Evolutionary conservation across 768 basidiomycete genomes (phyloP), one percentile per base, ranked within the genome.

Genomic region (Russula compacta): DNA sequence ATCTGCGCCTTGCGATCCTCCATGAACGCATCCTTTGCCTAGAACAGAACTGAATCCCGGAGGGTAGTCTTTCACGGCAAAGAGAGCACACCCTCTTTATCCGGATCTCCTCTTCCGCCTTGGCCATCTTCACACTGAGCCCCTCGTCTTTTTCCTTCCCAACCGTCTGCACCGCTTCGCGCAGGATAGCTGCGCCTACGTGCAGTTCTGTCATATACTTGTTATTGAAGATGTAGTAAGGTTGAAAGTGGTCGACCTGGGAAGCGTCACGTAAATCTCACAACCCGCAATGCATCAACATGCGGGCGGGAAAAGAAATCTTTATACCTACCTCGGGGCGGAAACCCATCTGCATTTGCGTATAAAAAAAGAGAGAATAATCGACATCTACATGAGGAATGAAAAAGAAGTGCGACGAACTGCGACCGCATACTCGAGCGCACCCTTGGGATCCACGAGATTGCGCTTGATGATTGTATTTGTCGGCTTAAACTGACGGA

Each of bases 21-120:
- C 67, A 90, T 77, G 69, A 82, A 92, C 1, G 85, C 85, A 53
- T 90, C 72, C 69, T 84, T 88, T n/a, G 87, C 83, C 90, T 92
- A 64, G 2, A 43, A 14, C 10, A 44, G 29, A 46, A n/a, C 43
- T 29, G 21, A 61, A 57, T 40, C 35, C 32, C n/a, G 38, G 48
- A 38, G 48, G 35, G 24, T 9, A n/a, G n/a, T 1, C 3, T 21
- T 44, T 42, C 19, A 40, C 15, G 11, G 33, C 32, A 14, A 46
- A 19, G 56, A 50, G n/a, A 53, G 21, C 67, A 29, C 56, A 84
- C 89, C 74, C 82, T 84, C 61, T 81, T 76, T 36, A 82, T 79
- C 9, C 75, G 82, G 6, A 75, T 78, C 21, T 79, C 79, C 48
- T 73, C 76, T 0, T 77, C 81, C 0, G 79, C 83, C 69, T 89